Conservation (phyloP, 495 filamentous ascomycete genomes). For the Tricharina praecox region DNA sequence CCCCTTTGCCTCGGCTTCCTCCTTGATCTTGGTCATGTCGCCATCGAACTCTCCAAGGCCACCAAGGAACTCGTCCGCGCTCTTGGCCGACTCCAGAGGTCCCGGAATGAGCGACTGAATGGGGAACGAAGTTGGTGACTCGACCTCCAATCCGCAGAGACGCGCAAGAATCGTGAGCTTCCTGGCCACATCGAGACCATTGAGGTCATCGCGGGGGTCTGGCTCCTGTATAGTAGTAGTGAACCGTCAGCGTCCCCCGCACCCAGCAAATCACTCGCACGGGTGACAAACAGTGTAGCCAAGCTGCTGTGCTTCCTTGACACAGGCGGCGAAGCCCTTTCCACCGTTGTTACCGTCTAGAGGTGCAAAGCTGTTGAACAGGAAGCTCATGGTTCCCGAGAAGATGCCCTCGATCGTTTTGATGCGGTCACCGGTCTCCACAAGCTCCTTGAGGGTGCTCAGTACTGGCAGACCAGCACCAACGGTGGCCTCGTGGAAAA, state of each 20-base stretch:
- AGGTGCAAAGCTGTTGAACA: slow-evolving; percentile 88
- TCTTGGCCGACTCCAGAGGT: slow-evolving; percentile 55
- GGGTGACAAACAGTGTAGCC: slow-evolving; percentile 49
- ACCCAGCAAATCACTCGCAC: not conserved
- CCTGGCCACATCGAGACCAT: slow-evolving; percentile 89
- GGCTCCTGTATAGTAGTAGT: slow-evolving; percentile 44
- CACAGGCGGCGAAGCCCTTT: slow-evolving; percentile 65
- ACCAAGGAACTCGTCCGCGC: slow-evolving; percentile 65
- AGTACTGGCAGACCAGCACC: slow-evolving; percentile 85
- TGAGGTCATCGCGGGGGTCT: slow-evolving; percentile 87
- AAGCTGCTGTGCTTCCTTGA: slow-evolving; percentile 76
- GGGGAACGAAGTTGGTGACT: slow-evolving; percentile 67
- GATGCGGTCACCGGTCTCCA: slow-evolving; percentile 77
- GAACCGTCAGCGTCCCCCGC: not conserved
- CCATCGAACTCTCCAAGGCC: slow-evolving; percentile 59
- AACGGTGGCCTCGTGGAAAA: slow-evolving; percentile 87
- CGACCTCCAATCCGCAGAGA: slow-evolving; percentile 57
- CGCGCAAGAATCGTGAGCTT: slow-evolving; percentile 89
- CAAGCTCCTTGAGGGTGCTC: slow-evolving; percentile 73
- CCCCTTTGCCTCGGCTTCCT: slow-evolving; percentile 57
- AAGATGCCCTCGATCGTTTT: slow-evolving; percentile 88
- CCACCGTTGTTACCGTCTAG: slow-evolving; percentile 44
- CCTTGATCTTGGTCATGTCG: slow-evolving; percentile 69
- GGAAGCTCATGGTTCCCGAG: slow-evolving; percentile 86
- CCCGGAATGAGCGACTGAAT: slow-evolving; percentile 80